Conservation (phyloP, 495 filamentous ascomycete species). For the Cryomyces minteri region DNA sequence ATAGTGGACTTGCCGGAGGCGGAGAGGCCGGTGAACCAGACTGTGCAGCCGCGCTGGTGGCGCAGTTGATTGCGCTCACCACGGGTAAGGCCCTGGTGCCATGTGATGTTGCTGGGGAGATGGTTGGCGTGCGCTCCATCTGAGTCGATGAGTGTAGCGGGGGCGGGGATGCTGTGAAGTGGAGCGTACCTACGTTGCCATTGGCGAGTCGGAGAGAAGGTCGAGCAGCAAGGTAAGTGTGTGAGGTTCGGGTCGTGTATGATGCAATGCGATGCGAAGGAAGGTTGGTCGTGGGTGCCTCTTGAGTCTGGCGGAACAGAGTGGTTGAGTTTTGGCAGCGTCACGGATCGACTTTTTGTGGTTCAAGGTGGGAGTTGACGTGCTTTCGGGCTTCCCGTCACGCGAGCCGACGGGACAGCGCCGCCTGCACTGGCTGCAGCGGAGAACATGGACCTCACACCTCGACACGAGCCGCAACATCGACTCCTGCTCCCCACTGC, state of each 20-base stretch:
- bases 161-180: background rate
- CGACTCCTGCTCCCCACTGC: no score
- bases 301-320: no score
- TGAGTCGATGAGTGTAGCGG: background rate
- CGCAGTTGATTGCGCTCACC: conserved; percentile 62
- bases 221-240: background rate
- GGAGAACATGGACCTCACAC: no score
- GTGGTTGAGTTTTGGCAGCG: no score
- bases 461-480: no score
- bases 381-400: no score
- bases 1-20: conserved; percentile 94
- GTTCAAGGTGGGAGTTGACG: no score
- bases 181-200: conserved; percentile 7
- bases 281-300: no score
- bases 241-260: background rate
- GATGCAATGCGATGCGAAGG: no score
- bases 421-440: no score
- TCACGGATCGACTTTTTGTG: no score
- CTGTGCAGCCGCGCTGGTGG: conserved; percentile 76
- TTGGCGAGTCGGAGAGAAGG: background rate
- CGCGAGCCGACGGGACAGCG: no score
- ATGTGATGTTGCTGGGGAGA: conserved; percentile 99
- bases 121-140: conserved; percentile 3
- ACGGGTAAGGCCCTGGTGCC: conserved; percentile 80
- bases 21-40: conserved; percentile 94